These are phyloP conservation scores for Mortierella claussenii DNA, from an alignment of 192 early-diverging fungal genomes.

Conservation along the genomic window DNA sequence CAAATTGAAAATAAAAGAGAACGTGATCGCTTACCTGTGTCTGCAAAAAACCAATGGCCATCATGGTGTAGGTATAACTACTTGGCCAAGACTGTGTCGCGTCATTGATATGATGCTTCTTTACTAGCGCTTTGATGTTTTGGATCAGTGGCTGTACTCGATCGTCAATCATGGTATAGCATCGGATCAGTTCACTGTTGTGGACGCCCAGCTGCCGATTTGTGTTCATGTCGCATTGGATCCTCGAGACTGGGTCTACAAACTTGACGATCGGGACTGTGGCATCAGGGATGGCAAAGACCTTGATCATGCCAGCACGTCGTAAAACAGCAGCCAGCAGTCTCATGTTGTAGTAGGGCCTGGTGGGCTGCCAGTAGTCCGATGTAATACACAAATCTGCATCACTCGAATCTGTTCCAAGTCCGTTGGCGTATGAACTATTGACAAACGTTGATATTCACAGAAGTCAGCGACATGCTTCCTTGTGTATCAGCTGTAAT, in stretches of 20 bases:
- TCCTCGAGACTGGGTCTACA: constrained; percentile 29
- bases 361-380: constrained; percentile 5
- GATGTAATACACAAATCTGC: constrained; percentile 43
- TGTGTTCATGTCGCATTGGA: constrained; percentile 53
- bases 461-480: not conserved
- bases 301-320: constrained; percentile 40
- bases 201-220: constrained; percentile 51
- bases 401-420: constrained; percentile 43
- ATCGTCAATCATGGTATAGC: constrained; percentile 50
- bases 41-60: constrained; percentile 44
- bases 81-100: constrained; percentile 36
- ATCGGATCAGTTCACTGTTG: constrained; percentile 51
- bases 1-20: not conserved
- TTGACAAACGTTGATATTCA: not conserved
- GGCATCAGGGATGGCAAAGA: constrained; percentile 33
- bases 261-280: constrained; percentile 56
- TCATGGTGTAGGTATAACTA: constrained; percentile 54
- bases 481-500: not conserved
- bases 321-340: constrained; percentile 21
- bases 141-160: constrained; percentile 51
- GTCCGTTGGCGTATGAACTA: constrained; percentile 40
- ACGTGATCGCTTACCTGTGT: constrained; percentile 19
- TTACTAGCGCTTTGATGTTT: constrained; percentile 47
- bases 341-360: constrained; percentile 26
- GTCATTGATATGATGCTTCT: constrained; percentile 50